These are phyloP conservation scores for Annona cherimola DNA, from an alignment of 164 flowering plant species.

Conservation along the genomic window DNA sequence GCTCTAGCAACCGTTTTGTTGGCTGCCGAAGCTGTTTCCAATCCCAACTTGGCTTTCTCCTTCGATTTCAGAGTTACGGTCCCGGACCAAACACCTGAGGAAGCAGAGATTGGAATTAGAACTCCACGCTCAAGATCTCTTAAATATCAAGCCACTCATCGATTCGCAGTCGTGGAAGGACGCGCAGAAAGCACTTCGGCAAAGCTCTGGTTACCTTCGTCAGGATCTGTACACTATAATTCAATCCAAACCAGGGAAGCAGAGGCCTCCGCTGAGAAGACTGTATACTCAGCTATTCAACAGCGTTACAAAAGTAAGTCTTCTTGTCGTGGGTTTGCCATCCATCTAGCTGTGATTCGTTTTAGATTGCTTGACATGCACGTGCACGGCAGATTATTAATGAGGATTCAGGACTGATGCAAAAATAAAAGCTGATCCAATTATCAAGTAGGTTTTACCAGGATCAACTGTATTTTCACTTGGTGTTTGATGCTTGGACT, in stretches of 20 bases:
- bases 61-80: slow-evolving; percentile 47
- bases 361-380: no score
- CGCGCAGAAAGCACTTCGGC: slow-evolving; percentile 51
- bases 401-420: background rate
- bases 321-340: background rate
- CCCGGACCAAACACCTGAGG: slow-evolving; percentile 60
- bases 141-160: slow-evolving; percentile 38
- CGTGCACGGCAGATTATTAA: no score
- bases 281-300: slow-evolving; percentile 64
- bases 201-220: slow-evolving; percentile 41
- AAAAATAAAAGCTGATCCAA: background rate
- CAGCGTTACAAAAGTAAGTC: slow-evolving; percentile 38
- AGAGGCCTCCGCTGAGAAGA: slow-evolving; percentile 58
- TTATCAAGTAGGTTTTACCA: background rate
- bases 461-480: no score
- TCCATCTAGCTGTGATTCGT: background rate
- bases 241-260: slow-evolving; percentile 48
- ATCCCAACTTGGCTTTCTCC: slow-evolving; percentile 18
- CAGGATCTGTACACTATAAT: slow-evolving; percentile 72
- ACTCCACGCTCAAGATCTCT: slow-evolving; percentile 40
- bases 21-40: slow-evolving; percentile 14
- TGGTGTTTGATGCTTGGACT: background rate
- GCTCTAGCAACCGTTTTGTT: slow-evolving; percentile 15
- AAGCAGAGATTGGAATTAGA: slow-evolving; percentile 43
- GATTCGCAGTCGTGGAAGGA: slow-evolving; percentile 53